A percentile compares a stretch with the other conserved stretches of the same genome.
Conservation (phyloP, 768 basidiomycete genomes). For the Lentinula edodes region DNA sequence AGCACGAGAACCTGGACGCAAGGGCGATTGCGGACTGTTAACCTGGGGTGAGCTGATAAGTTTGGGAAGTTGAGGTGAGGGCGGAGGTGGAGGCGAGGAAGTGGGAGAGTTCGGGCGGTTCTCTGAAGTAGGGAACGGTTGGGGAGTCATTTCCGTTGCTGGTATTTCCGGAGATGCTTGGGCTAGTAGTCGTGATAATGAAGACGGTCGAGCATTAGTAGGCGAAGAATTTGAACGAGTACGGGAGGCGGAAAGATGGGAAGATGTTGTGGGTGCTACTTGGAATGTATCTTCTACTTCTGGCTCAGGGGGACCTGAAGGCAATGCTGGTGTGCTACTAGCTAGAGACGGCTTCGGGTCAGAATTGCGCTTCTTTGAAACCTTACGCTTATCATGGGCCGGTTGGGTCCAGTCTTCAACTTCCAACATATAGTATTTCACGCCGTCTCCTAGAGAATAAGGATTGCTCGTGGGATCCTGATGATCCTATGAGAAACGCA, state of each 20-base stretch:
- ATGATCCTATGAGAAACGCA: not conserved
- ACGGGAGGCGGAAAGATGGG: conserved; percentile 60
- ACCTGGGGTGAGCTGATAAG: conserved; percentile 31
- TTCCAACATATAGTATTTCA: conserved; percentile 91
- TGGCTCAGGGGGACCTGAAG: conserved; percentile 59
- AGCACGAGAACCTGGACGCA: conserved; percentile 69
- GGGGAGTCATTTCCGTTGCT: conserved; percentile 14
- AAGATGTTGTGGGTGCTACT: conserved; percentile 58
- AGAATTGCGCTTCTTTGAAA: conserved; percentile 43
- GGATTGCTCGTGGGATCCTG: conserved; percentile 84
- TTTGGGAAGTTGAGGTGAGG: conserved; percentile 28
- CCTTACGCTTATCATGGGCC: conserved; percentile 55
- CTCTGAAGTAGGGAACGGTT: conserved; percentile 9
- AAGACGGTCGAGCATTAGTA: conserved; percentile 61
- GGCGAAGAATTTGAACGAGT: conserved; percentile 64
- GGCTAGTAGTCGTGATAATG: conserved; percentile 72
- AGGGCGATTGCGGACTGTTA: conserved; percentile 41
- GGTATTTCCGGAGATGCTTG: conserved; percentile 53
- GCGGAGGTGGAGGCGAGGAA: conserved; percentile 29
- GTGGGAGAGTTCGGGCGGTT: conserved; percentile 28
- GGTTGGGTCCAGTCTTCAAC: conserved; percentile 92
- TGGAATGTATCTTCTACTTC: conserved; percentile 73
- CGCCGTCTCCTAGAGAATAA: conserved; percentile 82
- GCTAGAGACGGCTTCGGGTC: conserved; percentile 20
- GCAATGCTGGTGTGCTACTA: conserved; percentile 35